A percentile compares a stretch with the other conserved stretches of the same genome.
Conservation (phyloP, 331 rosid species). For the Pyracantha coccinea region DNA sequence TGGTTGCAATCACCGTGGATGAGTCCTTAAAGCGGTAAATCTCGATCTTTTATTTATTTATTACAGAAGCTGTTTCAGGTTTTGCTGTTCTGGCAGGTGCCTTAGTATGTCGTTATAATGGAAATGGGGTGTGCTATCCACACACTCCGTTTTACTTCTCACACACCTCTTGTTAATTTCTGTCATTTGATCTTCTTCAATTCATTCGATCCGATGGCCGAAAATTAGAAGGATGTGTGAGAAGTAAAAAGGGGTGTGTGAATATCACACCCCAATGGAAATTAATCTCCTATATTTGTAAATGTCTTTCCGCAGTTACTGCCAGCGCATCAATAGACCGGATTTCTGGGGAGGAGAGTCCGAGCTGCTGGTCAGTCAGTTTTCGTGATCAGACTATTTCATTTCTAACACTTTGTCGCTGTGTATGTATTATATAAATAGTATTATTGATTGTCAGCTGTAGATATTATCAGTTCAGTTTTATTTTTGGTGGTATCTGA, state of each 20-base stretch:
- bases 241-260: too few relatives aligned
- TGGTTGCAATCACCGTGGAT: conserved; percentile 78
- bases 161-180: too few relatives aligned
- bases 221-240: too few relatives aligned
- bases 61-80: conserved; percentile 2
- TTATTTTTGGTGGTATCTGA: neutral
- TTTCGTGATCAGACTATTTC: neutral
- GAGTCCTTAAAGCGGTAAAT: conserved; percentile 69
- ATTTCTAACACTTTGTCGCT: neutral
- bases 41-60: neutral
- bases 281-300: conserved; percentile 4
- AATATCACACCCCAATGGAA: too few relatives aligned
- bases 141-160: too few relatives aligned
- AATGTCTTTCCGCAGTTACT: conserved; percentile 51
- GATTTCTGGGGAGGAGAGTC: conserved; percentile 99
- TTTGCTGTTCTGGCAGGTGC: neutral
- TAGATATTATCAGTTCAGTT: neutral
- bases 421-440: neutral
- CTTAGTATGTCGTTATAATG: neutral
- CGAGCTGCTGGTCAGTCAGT: conserved; percentile 68
- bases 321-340: conserved; percentile 66
- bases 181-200: too few relatives aligned
- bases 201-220: too few relatives aligned
- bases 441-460: neutral
- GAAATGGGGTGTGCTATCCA: too few relatives aligned